phyloP scores from a whole-genome alignment of 306 rosid species.

The Rosa lucieae region DNA sequence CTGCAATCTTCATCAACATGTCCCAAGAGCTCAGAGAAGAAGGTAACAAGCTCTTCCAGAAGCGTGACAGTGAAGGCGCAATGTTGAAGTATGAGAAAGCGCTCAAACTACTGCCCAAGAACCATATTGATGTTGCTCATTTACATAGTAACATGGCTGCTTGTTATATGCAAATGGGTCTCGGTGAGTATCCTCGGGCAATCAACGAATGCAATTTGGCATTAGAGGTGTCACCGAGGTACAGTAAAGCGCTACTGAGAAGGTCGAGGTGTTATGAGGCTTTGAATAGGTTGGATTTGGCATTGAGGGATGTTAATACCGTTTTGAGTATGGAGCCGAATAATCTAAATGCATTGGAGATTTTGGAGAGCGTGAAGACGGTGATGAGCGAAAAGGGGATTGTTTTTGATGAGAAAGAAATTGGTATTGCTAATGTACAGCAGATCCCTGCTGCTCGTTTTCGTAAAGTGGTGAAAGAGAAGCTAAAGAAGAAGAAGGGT shows the following conservation, averaged over 20 bases:
- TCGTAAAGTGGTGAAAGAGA: conserved; percentile 64
- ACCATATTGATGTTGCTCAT: conserved; percentile 76
- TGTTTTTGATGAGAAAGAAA: conserved; percentile 54
- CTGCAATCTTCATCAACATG: conserved; percentile 86
- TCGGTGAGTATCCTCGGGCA: conserved; percentile 86
- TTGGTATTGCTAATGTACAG: conserved; percentile 47
- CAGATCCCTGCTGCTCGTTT: conserved; percentile 32
- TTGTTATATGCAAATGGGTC: conserved; percentile 80
- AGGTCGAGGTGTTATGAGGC: conserved; percentile 76
- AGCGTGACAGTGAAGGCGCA: conserved; percentile 72
- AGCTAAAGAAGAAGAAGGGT: conserved; percentile 58
- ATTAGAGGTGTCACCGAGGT: conserved; percentile 56
- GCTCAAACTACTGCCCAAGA: conserved; percentile 65
- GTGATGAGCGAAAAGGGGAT: conserved; percentile 65
- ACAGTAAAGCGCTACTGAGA: conserved; percentile 65
- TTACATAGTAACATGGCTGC: conserved; percentile 68
- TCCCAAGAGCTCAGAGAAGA: conserved; percentile 78
- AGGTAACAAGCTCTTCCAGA: conserved; percentile 68
- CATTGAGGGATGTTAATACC: conserved; percentile 62
- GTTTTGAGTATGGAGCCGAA: conserved; percentile 68
- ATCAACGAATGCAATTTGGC: conserved; percentile 79
- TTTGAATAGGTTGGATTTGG: conserved; percentile 75
- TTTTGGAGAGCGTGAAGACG: conserved; percentile 51
- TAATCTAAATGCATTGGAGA: conserved; percentile 67
- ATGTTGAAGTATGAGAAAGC: conserved; percentile 83